Percentiles rank a stretch among this genome's conserved stretches.
Conservation (phyloP, 306 rosid genomes). For the Quercus alba region DNA sequence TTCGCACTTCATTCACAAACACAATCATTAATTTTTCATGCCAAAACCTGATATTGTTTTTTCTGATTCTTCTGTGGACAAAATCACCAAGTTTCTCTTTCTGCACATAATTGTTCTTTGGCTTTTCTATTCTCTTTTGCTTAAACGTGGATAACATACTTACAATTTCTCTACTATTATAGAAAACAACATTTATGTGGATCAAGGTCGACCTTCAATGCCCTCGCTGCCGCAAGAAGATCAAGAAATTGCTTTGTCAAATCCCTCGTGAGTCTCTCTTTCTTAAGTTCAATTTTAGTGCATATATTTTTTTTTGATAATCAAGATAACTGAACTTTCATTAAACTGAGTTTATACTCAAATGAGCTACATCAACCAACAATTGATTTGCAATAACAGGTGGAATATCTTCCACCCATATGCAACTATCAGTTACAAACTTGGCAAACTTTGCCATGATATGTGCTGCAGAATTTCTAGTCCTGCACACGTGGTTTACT, state of each 20-base stretch:
- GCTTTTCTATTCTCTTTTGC: neutral
- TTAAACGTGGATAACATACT: neutral
- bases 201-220: constrained; percentile 80
- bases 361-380: no score
- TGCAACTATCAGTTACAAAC: no score
- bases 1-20: constrained; percentile 1
- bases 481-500: no score
- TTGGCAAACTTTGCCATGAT: no score
- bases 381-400: no score
- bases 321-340: no score
- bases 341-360: no score
- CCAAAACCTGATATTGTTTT: constrained; percentile 3
- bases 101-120: neutral
- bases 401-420: no score
- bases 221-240: constrained; percentile 62
- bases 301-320: no score
- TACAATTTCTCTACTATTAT: neutral
- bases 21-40: neutral
- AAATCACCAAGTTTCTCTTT: neutral
- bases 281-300: neutral
- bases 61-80: neutral
- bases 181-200: constrained; percentile 53
- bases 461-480: no score
- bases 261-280: constrained; percentile 64
- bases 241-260: constrained; percentile 67